Evolutionary conservation across 108 stramenopile species (phyloP).

Genomic region (Aurantiochytrium sp.): DNA sequence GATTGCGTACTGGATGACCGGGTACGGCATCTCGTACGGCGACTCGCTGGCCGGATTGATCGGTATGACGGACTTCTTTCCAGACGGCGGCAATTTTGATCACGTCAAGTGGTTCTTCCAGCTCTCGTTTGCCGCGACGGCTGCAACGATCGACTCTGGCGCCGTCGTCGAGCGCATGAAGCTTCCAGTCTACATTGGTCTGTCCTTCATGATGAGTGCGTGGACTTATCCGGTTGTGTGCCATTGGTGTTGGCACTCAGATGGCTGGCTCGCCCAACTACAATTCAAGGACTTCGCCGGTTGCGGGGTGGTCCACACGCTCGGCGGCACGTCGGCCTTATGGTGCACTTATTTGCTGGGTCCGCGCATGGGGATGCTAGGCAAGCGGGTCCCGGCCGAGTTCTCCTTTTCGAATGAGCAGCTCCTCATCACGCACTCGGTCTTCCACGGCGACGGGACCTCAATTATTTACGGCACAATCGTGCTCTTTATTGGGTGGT

Average conservation of each 20-base stretch:
- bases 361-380: neutral
- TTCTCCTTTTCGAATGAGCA: neutral
- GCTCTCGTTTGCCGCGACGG: constrained; percentile 74
- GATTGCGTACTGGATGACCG: constrained; percentile 43
- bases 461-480: neutral
- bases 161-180: constrained; percentile 70
- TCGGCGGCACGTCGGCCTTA: constrained; percentile 77
- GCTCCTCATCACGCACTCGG: neutral
- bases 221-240: constrained; percentile 80
- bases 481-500: constrained; percentile 44
- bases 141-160: constrained; percentile 71
- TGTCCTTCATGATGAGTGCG: constrained; percentile 65
- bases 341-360: constrained; percentile 53
- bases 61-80: neutral
- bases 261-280: constrained; percentile 35
- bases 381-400: neutral
- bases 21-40: constrained; percentile 44
- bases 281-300: constrained; percentile 74
- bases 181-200: constrained; percentile 72
- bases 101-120: constrained; percentile 59
- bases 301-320: constrained; percentile 64
- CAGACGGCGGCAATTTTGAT: neutral
- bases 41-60: neutral
- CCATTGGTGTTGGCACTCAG: constrained; percentile 69
- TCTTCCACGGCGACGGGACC: neutral